A percentile compares a stretch with the other conserved stretches of the same genome.
These are phyloP conservation scores for Boeremia lycopersici DNA, from an alignment of 2,329 filamentous ascomycete genomes.

Conservation along the genomic window DNA sequence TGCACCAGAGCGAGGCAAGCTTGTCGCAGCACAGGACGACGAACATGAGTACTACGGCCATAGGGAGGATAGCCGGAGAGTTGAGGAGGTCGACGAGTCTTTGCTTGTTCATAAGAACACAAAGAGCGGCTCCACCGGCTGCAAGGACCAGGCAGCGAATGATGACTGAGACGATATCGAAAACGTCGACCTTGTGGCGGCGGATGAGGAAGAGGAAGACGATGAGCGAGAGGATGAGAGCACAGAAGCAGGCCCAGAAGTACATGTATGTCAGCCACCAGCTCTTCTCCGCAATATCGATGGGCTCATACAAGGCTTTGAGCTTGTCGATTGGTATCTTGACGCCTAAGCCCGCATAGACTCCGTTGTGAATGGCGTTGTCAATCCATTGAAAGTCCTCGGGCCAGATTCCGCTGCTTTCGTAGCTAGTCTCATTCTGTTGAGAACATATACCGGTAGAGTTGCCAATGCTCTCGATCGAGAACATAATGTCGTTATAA, in stretches of 20 bases:
- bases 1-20: conserved; percentile 37
- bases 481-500: conserved; percentile 15
- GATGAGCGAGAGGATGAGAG: conserved; percentile 45
- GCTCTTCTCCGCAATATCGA: conserved; percentile 34
- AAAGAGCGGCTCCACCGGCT: conserved; percentile 39
- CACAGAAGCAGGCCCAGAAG: conserved; percentile 46
- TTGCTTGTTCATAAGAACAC: conserved; percentile 30
- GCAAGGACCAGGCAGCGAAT: conserved; percentile 34
- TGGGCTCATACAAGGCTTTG: conserved; percentile 25
- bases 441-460: conserved; percentile 39
- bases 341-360: conserved; percentile 44
- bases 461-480: conserved; percentile 37
- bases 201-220: conserved; percentile 50
- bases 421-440: conserved; percentile 24
- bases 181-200: conserved; percentile 47
- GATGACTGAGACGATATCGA: conserved; percentile 48
- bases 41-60: conserved; percentile 45
- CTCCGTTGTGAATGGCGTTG: conserved; percentile 33
- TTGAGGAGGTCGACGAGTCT: conserved; percentile 34
- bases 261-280: conserved; percentile 47
- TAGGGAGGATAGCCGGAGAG: conserved; percentile 43
- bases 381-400: conserved; percentile 27
- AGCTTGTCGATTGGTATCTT: conserved; percentile 41
- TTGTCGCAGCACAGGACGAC: conserved; percentile 39
- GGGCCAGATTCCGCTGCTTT: conserved; percentile 22